These are phyloP conservation scores for Colletotrichum eremochloae DNA, from an alignment of 2,329 filamentous ascomycete species.

Conservation along the genomic window DNA sequence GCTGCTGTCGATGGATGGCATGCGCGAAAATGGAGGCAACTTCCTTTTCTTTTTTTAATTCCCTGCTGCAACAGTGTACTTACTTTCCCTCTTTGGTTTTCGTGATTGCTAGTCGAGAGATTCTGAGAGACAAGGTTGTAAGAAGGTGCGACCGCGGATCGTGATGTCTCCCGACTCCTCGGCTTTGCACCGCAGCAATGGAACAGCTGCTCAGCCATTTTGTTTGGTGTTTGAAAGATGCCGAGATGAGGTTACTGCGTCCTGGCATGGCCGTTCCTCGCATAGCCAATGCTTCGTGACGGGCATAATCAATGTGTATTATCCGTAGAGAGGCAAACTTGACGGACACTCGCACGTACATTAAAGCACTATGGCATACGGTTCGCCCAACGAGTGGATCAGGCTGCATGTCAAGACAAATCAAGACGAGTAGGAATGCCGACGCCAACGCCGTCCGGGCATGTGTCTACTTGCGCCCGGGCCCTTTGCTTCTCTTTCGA, in stretches of 20 bases:
- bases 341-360: not conserved
- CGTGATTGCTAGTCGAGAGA: not conserved
- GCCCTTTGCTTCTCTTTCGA: constrained; percentile 17
- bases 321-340: not conserved
- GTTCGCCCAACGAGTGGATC: constrained; percentile 36
- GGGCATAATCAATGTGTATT: not conserved
- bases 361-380: not conserved
- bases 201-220: constrained; percentile 3
- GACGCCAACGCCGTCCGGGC: constrained; percentile 25
- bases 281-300: not conserved
- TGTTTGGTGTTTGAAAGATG: not conserved
- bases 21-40: constrained; percentile 24
- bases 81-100: not conserved
- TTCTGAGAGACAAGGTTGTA: not conserved
- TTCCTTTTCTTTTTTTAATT: not conserved
- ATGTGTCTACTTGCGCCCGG: constrained; percentile 28
- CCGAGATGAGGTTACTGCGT: not conserved
- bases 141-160: not conserved
- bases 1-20: constrained; percentile 25
- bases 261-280: not conserved
- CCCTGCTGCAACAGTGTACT: not conserved
- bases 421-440: constrained; percentile 38
- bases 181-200: not conserved
- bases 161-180: not conserved
- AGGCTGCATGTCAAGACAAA: constrained; percentile 30